Evolutionary conservation across 2,329 filamentous ascomycete species (phyloP).

Genomic region (Grosmannia clavigera): DNA sequence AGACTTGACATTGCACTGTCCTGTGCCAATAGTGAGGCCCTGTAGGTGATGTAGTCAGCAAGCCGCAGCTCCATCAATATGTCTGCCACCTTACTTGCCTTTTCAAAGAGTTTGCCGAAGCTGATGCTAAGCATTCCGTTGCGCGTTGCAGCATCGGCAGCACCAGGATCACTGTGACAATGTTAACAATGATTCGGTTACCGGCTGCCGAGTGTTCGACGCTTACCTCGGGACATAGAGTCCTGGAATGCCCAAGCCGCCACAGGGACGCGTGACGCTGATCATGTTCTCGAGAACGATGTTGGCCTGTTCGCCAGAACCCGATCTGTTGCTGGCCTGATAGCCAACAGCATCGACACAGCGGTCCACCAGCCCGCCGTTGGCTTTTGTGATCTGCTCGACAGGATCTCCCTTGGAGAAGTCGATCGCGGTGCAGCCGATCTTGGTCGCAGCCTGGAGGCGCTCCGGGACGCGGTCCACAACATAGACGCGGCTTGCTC

Average conservation of each 20-base stretch:
- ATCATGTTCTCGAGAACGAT: slow-evolving; percentile 2
- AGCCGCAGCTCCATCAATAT: background rate
- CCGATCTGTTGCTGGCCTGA: background rate
- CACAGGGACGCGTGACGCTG: background rate
- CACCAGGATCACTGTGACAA: background rate
- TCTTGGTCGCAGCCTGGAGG: slow-evolving; percentile 11
- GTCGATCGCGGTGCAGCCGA: slow-evolving; percentile 15
- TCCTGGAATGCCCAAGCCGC: background rate
- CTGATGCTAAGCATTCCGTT: background rate
- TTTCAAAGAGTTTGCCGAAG: slow-evolving; percentile 1
- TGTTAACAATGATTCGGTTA: background rate
- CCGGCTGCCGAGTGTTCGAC: background rate
- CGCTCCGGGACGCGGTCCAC: slow-evolving; percentile 15
- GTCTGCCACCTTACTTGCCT: background rate
- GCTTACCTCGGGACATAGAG: background rate
- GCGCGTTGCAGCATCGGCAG: background rate
- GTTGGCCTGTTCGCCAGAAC: background rate
- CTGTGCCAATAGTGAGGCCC: background rate
- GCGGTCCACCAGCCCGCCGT: background rate
- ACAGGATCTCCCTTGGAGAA: slow-evolving; percentile 10
- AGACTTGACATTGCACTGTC: background rate
- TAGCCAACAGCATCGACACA: background rate
- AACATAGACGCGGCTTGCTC: slow-evolving; percentile 13
- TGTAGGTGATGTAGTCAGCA: background rate
- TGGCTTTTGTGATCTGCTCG: slow-evolving; percentile 12